Evolutionary conservation across 176 grass and related monocot genomes (phyloP), one percentile per base, ranked within the genome.

Genomic region (Musa beccarii): DNA sequence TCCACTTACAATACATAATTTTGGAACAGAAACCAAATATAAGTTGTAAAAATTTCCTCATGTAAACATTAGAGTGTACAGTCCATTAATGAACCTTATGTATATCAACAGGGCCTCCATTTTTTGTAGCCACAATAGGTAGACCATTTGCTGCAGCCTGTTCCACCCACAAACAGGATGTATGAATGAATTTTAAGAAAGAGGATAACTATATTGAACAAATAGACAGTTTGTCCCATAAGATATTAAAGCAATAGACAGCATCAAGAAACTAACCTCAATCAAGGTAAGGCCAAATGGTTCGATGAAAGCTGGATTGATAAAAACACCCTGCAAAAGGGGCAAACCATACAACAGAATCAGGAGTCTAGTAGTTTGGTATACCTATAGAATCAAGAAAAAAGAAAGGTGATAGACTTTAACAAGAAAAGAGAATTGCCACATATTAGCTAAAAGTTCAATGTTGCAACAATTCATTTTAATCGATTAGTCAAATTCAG

Each of bases 221-320:
- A 26, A 26, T 0, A 20, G 19, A 69, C 13, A 71, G 9, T 21
- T 10, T 1, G 8, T 7, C 55, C 29, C 23, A 13, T 73, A 70
- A 13, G 70, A 19, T 71, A 56, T 55, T 72, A 78, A 66, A 52
- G 23, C 82, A 74, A 86, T 59, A 14, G 20, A 61, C 17, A 61
- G 64, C 59, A 49, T 43, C 63, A 64, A 25, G 78, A 49, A 72
- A 86, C 49, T 10, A 71, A 97, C 94, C 94, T 98, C 94, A 64
- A 98, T 98, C 81, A 98, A 97, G 75, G 94, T 98, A 63, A 98
- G 94, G 73, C 94, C 94, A 89, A 98, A 98, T 80, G 94, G 90
- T 82, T 98, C 94, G 1, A 98, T 91, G 76, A 89, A 98, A 63
- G 90, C 94, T 79, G 90, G 92, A 84, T 98, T 98, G 72, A 98